Evolutionary conservation across 1,139 yeast species (phyloP).

Genomic region (Lodderomyces parapsilosis): DNA sequence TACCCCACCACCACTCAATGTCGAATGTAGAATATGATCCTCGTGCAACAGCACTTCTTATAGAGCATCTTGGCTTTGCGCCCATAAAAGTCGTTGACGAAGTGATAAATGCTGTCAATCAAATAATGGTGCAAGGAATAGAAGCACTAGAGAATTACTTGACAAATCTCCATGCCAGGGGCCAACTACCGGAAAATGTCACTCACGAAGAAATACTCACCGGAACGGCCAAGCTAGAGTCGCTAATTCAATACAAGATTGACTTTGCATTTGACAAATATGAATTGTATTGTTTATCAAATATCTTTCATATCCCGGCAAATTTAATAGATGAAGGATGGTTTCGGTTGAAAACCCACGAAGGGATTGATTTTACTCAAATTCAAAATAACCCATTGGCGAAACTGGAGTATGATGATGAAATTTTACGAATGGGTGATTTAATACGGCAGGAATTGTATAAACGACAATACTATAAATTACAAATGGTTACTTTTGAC

Average conservation of each 20-base stretch:
- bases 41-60: constrained; percentile 33
- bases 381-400: constrained; percentile 8
- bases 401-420: constrained; percentile 31
- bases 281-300: constrained; percentile 78
- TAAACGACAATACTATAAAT: constrained; percentile 40
- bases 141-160: constrained; percentile 75
- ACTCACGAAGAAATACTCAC: constrained; percentile 55
- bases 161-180: constrained; percentile 24
- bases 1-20: not conserved
- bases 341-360: constrained; percentile 69
- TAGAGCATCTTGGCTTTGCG: constrained; percentile 86
- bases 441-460: constrained; percentile 47
- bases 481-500: constrained; percentile 39
- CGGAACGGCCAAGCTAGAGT: constrained; percentile 82
- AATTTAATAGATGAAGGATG: constrained; percentile 69
- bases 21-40: constrained; percentile 7
- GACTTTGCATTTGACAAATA: constrained; percentile 85
- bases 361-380: constrained; percentile 41
- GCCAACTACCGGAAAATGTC: constrained; percentile 6
- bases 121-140: constrained; percentile 79
- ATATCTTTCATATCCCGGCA: constrained; percentile 68
- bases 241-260: constrained; percentile 72
- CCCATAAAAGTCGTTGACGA: constrained; percentile 88
- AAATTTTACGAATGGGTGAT: constrained; percentile 35
- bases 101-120: constrained; percentile 85